phyloP scores from a whole-genome alignment of 805 yeast genomes.

The Novakomyces olei region DNA sequence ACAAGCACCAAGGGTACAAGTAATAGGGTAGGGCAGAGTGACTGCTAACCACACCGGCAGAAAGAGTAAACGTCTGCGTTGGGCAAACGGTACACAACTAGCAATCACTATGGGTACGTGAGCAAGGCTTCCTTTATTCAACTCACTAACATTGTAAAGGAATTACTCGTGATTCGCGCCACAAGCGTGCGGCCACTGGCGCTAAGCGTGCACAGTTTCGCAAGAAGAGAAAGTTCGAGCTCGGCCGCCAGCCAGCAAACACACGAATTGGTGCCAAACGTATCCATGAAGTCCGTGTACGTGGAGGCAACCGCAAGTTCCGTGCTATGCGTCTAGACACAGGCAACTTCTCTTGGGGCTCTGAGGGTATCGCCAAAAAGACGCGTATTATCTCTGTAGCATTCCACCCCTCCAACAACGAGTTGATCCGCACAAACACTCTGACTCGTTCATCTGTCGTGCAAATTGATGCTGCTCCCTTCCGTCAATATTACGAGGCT shows the following conservation, averaged over 20 bases:
- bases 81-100: too few species aligned
- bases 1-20: too few species aligned
- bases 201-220: conserved; percentile 99
- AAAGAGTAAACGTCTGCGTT: too few species aligned
- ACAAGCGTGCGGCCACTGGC: conserved; percentile 99
- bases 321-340: conserved; percentile 98
- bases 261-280: conserved; percentile 95
- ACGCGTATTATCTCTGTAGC: conserved; percentile 96
- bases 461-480: conserved; percentile 99
- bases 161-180: conserved; percentile 99
- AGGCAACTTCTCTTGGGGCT: conserved; percentile 96
- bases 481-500: conserved; percentile 97
- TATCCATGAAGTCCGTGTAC: conserved; percentile 96
- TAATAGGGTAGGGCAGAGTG: too few species aligned
- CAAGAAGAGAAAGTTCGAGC: conserved; percentile 99
- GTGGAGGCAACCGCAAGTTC: conserved; percentile 99
- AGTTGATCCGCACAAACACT: conserved; percentile 98
- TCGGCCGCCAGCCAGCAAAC: conserved; percentile 99
- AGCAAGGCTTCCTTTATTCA: too few species aligned
- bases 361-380: conserved; percentile 96
- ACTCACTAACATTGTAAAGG: conserved; percentile 25
- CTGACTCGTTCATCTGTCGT: conserved; percentile 97
- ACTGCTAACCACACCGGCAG: too few species aligned
- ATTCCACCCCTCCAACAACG: conserved; percentile 99
- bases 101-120: too few species aligned